Evolutionary conservation across 1,284 basidiomycete genomes (phyloP), one percentile per base, ranked within the genome.

Genomic region (Termitomyces sp.): DNA sequence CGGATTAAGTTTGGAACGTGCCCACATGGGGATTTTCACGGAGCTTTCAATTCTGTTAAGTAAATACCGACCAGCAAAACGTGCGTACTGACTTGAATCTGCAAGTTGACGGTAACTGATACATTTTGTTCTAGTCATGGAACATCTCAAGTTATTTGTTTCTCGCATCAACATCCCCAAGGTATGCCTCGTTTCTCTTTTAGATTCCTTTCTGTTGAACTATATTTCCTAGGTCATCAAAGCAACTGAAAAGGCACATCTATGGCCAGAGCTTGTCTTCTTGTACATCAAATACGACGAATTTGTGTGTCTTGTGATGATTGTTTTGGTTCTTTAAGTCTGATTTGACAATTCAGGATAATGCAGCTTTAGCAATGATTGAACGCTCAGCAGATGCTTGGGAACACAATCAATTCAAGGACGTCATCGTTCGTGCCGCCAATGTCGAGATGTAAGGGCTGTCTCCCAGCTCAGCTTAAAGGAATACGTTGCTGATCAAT

Each of bases 321-420:
- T 33, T 38, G 3, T 14, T 19, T 54, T 50, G 24, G 43, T 24
- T n/a, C 6, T 3, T 16, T 13, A 11, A 7, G 34, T 33, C 38
- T 52, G 37, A 28, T 43, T 34, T 18, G 33, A 16, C 18, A 34
- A 24, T 57, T 7, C 40, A 91, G 84, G 93, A 97, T 68, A 97
- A 97, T 65, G 93, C 94, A n/a, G 91, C 93, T 33, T 75, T 97
- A 58, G 91, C 93, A 2, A 98, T 97, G 91, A 98, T 99, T 70
- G 97, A 99, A 71, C 89, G 94, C 44, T 91, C 96, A 1, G 83
- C 92, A 24, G 94, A 97, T 71, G 93, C 94, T 51, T 99, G 95
- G 95, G 95, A 99, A 58, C 96, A 99, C 75, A 96, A 93, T 66
- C 94, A 97, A 70, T 99, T 99, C 86, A 97, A 97, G 77, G 94